A percentile compares a stretch with the other conserved stretches of the same genome.
Conservation (phyloP, 148 eudicot species). For the Nepenthes gracilis region DNA sequence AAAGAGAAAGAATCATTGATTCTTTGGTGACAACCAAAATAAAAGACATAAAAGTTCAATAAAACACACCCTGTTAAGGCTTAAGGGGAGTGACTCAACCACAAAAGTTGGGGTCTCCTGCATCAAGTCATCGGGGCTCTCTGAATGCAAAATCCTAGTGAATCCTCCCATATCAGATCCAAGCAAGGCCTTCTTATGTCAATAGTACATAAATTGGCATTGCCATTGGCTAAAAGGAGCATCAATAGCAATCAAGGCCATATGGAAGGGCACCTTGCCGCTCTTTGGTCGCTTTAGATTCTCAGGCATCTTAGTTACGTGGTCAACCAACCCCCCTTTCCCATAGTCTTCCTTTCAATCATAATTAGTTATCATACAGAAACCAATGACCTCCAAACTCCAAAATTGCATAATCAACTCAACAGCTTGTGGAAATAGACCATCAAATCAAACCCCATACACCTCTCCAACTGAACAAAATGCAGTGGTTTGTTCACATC, state of each 20-base stretch:
- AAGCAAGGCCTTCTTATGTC: constrained; percentile 75
- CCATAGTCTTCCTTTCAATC: constrained; percentile 58
- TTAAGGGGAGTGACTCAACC: constrained; percentile 84
- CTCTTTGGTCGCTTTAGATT: constrained; percentile 18
- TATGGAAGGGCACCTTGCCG: constrained; percentile 48
- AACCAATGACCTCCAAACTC: no score
- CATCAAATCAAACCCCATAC: no score
- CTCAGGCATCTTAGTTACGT: constrained; percentile 45
- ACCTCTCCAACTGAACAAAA: no score
- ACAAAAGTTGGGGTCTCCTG: constrained; percentile 87
- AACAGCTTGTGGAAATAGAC: no score
- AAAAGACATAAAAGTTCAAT: neutral
- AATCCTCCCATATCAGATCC: constrained; percentile 94
- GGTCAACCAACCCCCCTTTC: constrained; percentile 43
- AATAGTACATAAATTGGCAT: constrained; percentile 92
- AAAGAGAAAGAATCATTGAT: no score
- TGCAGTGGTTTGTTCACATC: constrained; percentile 3
- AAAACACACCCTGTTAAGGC: constrained; percentile 78
- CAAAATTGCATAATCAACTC: no score
- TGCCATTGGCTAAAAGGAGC: constrained; percentile 96
- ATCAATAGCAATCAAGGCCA: constrained; percentile 91
- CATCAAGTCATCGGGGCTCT: constrained; percentile 69
- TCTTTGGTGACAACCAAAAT: neutral
- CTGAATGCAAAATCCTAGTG: constrained; percentile 90
- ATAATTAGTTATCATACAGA: constrained; percentile 9